These are phyloP conservation scores for Baeospora myosura DNA, from an alignment of 1,284 basidiomycete genomes.

Conservation along the genomic window DNA sequence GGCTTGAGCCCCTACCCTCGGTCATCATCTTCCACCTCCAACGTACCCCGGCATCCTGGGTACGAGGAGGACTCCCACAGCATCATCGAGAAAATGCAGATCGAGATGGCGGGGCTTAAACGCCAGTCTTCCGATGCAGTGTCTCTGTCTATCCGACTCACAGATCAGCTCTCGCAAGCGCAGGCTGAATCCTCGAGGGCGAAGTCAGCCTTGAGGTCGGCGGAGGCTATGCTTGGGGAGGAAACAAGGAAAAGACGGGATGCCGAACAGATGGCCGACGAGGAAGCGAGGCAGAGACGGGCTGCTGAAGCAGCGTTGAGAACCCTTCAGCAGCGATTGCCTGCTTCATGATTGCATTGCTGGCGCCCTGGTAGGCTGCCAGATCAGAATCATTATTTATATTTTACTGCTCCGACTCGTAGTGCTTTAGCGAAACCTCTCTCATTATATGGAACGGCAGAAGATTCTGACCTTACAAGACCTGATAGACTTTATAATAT, in stretches of 20 bases:
- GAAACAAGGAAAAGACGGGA: constrained; percentile 51
- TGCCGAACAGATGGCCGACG: constrained; percentile 44
- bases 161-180: constrained; percentile 56
- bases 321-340: constrained; percentile 10
- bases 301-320: constrained; percentile 43
- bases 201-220: constrained; percentile 41
- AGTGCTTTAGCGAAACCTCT: no score
- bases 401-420: no score
- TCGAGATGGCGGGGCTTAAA: constrained; percentile 53
- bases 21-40: constrained; percentile 21
- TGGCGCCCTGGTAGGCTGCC: no score
- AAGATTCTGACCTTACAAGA: no score
- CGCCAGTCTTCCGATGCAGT: constrained; percentile 61
- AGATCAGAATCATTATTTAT: no score
- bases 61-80: constrained; percentile 28
- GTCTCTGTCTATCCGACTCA: constrained; percentile 49
- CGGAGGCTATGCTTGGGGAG: constrained; percentile 52
- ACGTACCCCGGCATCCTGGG: constrained; percentile 15
- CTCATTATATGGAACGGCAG: no score
- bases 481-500: no score
- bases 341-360: no score
- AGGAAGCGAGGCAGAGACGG: constrained; percentile 42
- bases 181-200: constrained; percentile 50
- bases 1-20: constrained; percentile 21
- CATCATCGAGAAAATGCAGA: constrained; percentile 50